Base-by-base conservation (phyloP, 2,329 filamentous ascomycete species). In the Verticillium tricorpus region DNA sequence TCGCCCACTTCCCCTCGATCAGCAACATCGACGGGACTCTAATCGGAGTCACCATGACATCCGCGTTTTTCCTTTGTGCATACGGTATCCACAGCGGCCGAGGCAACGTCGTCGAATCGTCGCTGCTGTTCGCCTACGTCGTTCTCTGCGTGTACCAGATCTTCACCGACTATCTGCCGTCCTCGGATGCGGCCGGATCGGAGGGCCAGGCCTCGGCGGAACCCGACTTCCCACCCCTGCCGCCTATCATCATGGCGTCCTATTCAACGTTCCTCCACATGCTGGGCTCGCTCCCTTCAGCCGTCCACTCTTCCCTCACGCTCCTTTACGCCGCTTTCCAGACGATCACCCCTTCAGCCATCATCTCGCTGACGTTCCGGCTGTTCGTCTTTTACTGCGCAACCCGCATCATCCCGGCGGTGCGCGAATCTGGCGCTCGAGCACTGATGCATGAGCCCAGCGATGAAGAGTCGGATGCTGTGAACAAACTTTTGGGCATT, bases 131-230 rank as follows among this genome's bases (percentile, higher is more conserved):
- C 66, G 94, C 95, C 70, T 99, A 99, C 76, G 87, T 97, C 64
- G 95, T 97, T n/a, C 88, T 99, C 65, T 98, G 94, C 80, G 91
- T 98, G 72, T 99, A 98, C 78, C 95, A 99, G 76, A 98, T 98
- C 75, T 98, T 98, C 76, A 99, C 95, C 70, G 95, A 99, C 77
- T 98, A 98, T 77, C 87, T 94, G 68, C 93, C 95, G 3, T 93
- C 91, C 5, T 76, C 84, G 19, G 87, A 84, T n/a, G 80, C 84
- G 32, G 79, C 83, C 35, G 78, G 80, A 2, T 76, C 81, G 4
- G 82, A 82, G 56, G 77, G 78, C 63, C 74, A 80, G 58, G 76
- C 78, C 35, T 73, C 77, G 2, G 71, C 85, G 15, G 90, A 96
- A 63, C 88, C 91, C n/a, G 93, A 96, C 31, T 95, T 98, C 64